Evolutionary conservation across 164 flowering plant genomes (phyloP), one percentile per base, ranked within the genome.

Genomic region (Macadamia integrifolia): DNA sequence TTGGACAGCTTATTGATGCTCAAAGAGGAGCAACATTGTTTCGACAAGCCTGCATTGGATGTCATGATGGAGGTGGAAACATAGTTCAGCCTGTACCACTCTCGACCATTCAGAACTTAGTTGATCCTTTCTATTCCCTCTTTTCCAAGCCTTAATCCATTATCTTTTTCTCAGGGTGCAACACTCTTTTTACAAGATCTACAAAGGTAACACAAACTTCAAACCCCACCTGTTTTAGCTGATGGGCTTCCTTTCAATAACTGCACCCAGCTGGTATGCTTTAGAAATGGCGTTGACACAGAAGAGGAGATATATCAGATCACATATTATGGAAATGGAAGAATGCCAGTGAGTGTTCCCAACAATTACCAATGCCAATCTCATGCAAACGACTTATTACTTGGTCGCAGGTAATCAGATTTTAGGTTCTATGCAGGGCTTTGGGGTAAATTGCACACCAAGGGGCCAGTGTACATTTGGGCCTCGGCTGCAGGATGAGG

Each of bases 61-160:
- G 98, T 71, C 98, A 91, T 75, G 89, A 80, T 78, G 87, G 72
- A 15, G 98, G 98, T 58, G 96, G 97, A 82, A 91, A 93, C 78
- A 84, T 91, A 48, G 80, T 91, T 65, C 96, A 86, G 62, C 97
- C 97, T 14, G 98, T 91, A 72, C 76, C 86, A 70, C 50, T 10
- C 56, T 23, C 31, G 2, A 17, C n/a, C 46, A 35, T 52, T 35
- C 42, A 6, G 31, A 52, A 43, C 64, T 1, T 6, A 53, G 2
- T 2, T 15, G 4, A 11, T 67, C 28, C 32, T 18, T 49, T 55
- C 1, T 28, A 17, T 55, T 43, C 29, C 66, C 3, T 43, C 32
- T 18, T 12, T 49, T 73, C 17, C 8, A 42, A 50, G 55, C 32
- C 59, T 69, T 61, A 50, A 72, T 53, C 43, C 46, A 17, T 15